Evolutionary conservation across 306 rosid genomes (phyloP).

Genomic region (Fagus crenata): DNA sequence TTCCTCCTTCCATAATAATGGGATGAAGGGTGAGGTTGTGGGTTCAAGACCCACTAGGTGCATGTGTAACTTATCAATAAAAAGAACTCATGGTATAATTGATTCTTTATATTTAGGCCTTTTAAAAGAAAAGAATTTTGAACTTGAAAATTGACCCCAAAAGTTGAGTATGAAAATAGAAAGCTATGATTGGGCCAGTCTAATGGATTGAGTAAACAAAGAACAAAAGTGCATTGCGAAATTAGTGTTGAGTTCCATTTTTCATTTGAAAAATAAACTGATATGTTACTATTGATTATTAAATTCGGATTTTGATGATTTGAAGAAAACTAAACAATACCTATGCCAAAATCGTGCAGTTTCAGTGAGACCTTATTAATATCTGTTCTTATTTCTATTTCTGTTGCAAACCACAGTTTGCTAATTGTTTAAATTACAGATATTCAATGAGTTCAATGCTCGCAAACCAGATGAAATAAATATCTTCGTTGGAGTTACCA

Average conservation of each 20-base stretch:
- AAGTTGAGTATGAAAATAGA: not conserved
- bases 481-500: conserved; percentile 75
- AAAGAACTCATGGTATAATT: not conserved
- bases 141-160: not conserved
- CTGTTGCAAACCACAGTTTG: not conserved
- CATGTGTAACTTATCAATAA: no score
- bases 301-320: not conserved
- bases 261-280: not conserved
- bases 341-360: not conserved
- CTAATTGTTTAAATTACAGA: conserved; percentile 46
- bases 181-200: not conserved
- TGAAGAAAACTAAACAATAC: not conserved
- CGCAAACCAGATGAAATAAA: conserved; percentile 86
- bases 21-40: no score
- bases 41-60: no score
- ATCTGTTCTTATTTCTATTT: not conserved
- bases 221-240: not conserved
- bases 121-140: not conserved
- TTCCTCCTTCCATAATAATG: no score
- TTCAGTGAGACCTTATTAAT: not conserved
- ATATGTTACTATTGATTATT: not conserved
- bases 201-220: not conserved
- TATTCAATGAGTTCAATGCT: conserved; percentile 93
- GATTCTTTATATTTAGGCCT: not conserved
- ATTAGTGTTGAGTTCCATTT: not conserved